Evolutionary conservation across 2,329 filamentous ascomycete species (phyloP), one percentile per base, ranked within the genome.

Genomic region (Colletotrichum australisinense): DNA sequence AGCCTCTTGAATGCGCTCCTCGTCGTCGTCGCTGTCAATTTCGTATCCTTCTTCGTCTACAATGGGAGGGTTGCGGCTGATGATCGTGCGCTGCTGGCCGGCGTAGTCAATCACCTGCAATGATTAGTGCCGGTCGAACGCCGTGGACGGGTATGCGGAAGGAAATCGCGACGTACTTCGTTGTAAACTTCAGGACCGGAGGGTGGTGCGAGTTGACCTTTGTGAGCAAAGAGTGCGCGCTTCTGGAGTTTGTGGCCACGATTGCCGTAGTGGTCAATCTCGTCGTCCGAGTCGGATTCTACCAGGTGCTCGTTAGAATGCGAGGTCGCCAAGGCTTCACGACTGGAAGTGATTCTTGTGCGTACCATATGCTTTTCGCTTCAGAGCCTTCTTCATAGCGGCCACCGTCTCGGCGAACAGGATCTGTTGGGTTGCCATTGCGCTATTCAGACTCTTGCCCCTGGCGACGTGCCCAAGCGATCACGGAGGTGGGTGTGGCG

Each of bases 241-340:
- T 91, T 93, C 86, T 95, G 94, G 58, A 96, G 86, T 81, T 95
- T 96, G 82, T 94, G 91, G 74, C 93, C 93, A 79, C 93, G 92
- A 82, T 95, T 95, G 70, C 91, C 93, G 77, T 89, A 89, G 77
- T 89, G 87, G 73, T 92, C 88, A 77, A 95, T 91, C 67, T 91
- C 89, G 73, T 92, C 91, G 81, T 96, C 94, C 72, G 93, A 94
- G 80, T 95, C 94, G 77, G 92, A 94, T 75, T 94, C 94, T 95
- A 83, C 52, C 69, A 67, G 49, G 52, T 72, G 19, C 57, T 59
- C 35, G 72, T 74, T 57, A 72, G 68, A 56, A 63, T 22, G 63
- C 32, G 38, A 24, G 26, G 28, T 32, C 67, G 49, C 35, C 26
- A 49, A 57, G 28, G 28, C 30, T 24, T 24, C 26, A 63, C 26